Evolutionary conservation across 768 basidiomycete species (phyloP), one percentile per base, ranked within the genome.

Genomic region (Serendipita sp.): DNA sequence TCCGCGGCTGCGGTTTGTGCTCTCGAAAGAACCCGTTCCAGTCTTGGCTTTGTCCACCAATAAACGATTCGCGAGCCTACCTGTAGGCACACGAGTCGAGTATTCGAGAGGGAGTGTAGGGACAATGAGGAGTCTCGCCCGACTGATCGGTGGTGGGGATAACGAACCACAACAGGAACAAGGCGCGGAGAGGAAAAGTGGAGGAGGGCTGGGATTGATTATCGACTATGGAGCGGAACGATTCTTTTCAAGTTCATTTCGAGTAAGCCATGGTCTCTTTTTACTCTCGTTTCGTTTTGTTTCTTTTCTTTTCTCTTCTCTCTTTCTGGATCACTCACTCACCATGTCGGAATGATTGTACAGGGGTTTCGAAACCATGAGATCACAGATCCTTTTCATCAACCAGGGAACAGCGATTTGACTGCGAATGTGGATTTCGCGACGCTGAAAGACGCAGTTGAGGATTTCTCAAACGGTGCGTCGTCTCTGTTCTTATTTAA

Each of bases 351-450:
- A 34, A 37, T 44, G 5, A n/a, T 37, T 52, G 8, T 52, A 1
- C 55, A 97, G 94, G 96, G 88, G 0, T 97, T 99, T 79, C 86
- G 86, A 72, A 77, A 83, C 23, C 96, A 98, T 71, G 79, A 84
- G 65, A 83, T 91, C 13, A 87, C 89, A 1, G 87, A 94, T 71
- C 78, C 89, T 2, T 95, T 98, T 70, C 78, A 87, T 62, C 76
- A 79, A 8, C 93, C 94, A 0, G 96, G 96, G 16, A 80, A 88
- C 45, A 87, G 88, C 45, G 96, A 99, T 73, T 75, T 98, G 53
- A 99, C 96, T 0, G 85, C 88, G n/a, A 96, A 98, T 70, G 95
- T 99, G 55, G 94, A 99, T 74, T 98, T 98, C 74, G 82, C 84
- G 0, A 90, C 88, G 71, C 77, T 98, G 52, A 79, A 80, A 70